These are phyloP conservation scores for Kluyveromyces sp. DNA, from an alignment of 1,139 yeast species.

Conservation along the genomic window DNA sequence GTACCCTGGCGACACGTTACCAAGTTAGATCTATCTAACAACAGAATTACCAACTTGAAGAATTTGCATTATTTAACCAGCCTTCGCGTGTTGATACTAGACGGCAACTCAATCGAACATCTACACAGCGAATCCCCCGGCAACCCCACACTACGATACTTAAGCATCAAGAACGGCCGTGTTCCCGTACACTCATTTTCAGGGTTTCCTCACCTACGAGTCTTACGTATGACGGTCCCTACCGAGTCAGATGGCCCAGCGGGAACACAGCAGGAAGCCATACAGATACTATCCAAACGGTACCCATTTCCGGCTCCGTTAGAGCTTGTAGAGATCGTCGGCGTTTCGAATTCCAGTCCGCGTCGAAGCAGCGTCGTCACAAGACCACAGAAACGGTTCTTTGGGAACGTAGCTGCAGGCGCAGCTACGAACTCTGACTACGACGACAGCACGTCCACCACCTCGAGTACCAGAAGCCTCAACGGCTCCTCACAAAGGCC, in stretches of 20 bases:
- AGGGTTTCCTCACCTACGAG: slow-evolving; percentile 11
- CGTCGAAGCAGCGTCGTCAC: too few species aligned
- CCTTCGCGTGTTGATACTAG: slow-evolving; percentile 18
- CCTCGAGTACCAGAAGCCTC: background rate
- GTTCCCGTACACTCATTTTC: slow-evolving; percentile 2
- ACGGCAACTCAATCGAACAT: slow-evolving; percentile 22
- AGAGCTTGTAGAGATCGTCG: slow-evolving; percentile 11
- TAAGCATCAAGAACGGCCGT: slow-evolving; percentile 4
- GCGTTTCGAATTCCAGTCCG: slow-evolving; percentile 4
- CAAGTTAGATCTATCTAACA: slow-evolving; percentile 21
- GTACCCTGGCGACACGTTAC: slow-evolving; percentile 21
- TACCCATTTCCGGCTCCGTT: slow-evolving; percentile 10
- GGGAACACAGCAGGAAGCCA: too few species aligned
- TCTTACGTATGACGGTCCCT: slow-evolving; percentile 8
- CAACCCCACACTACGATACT: slow-evolving; percentile 9
- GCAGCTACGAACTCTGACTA: background rate
- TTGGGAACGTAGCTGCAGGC: background rate
- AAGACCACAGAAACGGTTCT: slow-evolving; percentile 1
- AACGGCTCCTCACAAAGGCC: background rate
- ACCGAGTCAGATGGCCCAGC: background rate
- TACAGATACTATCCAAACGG: background rate
- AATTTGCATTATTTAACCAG: slow-evolving; percentile 16
- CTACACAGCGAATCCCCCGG: slow-evolving; percentile 8
- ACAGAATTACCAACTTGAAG: slow-evolving; percentile 18
- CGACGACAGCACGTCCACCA: background rate